These are phyloP conservation scores for Phlebiopsis flavidoalba DNA, from an alignment of 768 basidiomycete species.

Conservation along the genomic window DNA sequence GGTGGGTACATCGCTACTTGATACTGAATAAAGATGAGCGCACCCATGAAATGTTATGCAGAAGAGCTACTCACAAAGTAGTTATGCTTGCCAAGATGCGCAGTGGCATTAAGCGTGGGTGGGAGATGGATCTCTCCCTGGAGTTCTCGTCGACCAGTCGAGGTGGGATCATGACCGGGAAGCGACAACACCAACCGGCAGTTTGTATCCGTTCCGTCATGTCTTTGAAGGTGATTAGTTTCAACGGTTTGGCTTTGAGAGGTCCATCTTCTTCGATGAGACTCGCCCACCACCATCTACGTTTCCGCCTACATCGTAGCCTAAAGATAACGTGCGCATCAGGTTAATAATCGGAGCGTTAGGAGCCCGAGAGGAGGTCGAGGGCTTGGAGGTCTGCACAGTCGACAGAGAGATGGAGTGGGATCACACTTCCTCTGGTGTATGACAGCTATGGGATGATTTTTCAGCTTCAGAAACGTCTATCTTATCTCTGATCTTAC, in stretches of 20 bases:
- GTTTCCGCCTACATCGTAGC: background rate
- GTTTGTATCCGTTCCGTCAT: background rate
- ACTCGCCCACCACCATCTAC: background rate
- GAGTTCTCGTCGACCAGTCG: background rate
- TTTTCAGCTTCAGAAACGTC: background rate
- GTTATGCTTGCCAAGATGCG: slow-evolving; percentile 1
- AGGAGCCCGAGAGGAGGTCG: background rate
- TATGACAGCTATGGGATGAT: slow-evolving; percentile 4
- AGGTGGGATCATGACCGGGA: background rate
- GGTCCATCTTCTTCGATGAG: background rate
- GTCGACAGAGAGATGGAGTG: background rate
- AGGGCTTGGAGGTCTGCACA: slow-evolving; percentile 7
- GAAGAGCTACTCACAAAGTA: background rate
- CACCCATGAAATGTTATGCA: background rate
- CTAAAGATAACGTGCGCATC: background rate
- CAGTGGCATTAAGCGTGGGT: background rate
- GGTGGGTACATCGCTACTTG: slow-evolving; percentile 7
- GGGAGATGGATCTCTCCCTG: slow-evolving; percentile 9
- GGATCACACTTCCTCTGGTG: slow-evolving; percentile 10
- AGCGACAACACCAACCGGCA: slow-evolving; percentile 5
- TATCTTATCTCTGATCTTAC: background rate
- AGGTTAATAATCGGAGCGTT: slow-evolving; percentile 2
- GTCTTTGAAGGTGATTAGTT: background rate
- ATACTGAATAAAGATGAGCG: slow-evolving; percentile 6
- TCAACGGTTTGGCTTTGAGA: background rate